Conservation (phyloP, 495 filamentous ascomycete species). For the Podospora pseudocomata region DNA sequence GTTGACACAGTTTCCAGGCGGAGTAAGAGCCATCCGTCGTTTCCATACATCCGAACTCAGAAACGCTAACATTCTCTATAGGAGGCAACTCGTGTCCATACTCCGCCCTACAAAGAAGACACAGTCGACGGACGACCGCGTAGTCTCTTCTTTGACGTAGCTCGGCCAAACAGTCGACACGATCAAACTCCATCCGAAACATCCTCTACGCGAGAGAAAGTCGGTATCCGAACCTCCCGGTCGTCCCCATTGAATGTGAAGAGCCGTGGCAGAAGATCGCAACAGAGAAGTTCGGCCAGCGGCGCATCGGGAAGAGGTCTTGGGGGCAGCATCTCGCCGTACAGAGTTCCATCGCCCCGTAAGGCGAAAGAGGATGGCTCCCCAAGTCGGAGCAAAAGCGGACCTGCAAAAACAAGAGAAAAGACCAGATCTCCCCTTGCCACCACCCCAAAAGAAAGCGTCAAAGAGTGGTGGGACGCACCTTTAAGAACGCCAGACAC, state of each 20-base stretch:
- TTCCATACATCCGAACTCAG: too few relatives aligned
- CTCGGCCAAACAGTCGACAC: neutral
- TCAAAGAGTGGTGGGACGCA: conserved; percentile 1
- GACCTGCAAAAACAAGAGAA: neutral
- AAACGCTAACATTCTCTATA: conserved; percentile 13
- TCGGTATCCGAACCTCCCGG: neutral
- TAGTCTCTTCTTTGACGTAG: conserved; percentile 51
- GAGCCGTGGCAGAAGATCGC: conserved; percentile 3
- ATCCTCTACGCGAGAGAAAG: conserved; percentile 6
- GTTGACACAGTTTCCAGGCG: conserved; percentile 24
- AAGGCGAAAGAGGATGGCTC: neutral
- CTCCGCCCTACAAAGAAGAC: conserved; percentile 42
- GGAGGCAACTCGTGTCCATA: conserved; percentile 47
- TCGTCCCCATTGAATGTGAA: neutral
- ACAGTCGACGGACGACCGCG: conserved; percentile 31
- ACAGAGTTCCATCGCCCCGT: neutral
- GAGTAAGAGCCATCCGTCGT: conserved; percentile 9
- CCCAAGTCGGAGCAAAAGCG: neutral
- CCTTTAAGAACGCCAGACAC: neutral
- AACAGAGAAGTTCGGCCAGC: neutral
- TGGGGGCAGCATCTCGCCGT: neutral
- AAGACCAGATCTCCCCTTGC: neutral
- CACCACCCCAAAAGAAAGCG: neutral
- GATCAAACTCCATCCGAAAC: conserved; percentile 3
- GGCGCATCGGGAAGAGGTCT: neutral